Conservation (phyloP, 306 rosid genomes). For the Clitoria ternatea region DNA sequence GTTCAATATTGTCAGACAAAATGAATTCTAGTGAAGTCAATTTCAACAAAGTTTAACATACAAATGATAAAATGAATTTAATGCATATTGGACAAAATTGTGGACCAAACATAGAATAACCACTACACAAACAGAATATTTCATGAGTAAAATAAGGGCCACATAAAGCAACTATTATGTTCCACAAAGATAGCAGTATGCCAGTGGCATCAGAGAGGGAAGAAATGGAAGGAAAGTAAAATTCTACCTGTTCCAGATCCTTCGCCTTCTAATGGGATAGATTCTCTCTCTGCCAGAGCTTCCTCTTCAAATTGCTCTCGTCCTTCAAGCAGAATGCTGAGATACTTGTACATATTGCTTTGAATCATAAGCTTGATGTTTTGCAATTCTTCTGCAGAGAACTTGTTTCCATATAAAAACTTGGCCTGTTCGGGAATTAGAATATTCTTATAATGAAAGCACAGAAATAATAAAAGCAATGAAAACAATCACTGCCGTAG, state of each 20-base stretch:
- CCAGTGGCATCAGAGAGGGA: neutral
- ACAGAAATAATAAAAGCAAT: neutral
- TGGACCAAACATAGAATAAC: neutral
- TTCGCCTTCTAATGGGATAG: slow-evolving; percentile 30
- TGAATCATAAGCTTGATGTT: slow-evolving; percentile 82
- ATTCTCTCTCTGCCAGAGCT: slow-evolving; percentile 41
- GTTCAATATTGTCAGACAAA: slow-evolving; percentile 1
- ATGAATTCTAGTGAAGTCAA: neutral
- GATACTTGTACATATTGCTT: slow-evolving; percentile 89
- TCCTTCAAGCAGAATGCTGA: slow-evolving; percentile 81
- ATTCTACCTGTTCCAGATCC: slow-evolving; percentile 41
- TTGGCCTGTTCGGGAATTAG: slow-evolving; percentile 52
- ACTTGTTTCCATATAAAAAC: slow-evolving; percentile 67
- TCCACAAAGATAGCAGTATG: slow-evolving; percentile 6
- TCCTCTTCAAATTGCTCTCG: slow-evolving; percentile 93
- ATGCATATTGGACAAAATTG: neutral
- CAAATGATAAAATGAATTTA: neutral
- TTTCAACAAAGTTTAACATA: neutral
- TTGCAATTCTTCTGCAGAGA: slow-evolving; percentile 70
- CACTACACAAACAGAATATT: neutral
- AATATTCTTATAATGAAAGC: slow-evolving; percentile 9
- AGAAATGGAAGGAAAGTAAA: slow-evolving; percentile 6
- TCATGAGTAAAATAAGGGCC: neutral
- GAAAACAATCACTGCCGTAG: neutral
- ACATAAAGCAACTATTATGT: neutral